These are phyloP conservation scores for Candida broadrunensis DNA, from an alignment of 805 yeast genomes.

Conservation along the genomic window DNA sequence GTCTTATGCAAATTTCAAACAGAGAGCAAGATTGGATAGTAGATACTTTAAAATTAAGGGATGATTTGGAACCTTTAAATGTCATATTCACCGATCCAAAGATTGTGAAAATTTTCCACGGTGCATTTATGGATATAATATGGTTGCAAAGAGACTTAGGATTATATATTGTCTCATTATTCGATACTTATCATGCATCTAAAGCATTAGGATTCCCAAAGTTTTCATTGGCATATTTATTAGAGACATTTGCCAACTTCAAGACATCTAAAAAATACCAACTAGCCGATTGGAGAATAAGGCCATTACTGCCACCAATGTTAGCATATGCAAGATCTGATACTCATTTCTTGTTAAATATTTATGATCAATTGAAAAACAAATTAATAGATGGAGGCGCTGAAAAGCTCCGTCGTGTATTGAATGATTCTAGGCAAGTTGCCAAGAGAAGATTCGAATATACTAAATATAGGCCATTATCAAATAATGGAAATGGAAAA, in stretches of 20 bases:
- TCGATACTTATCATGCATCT: slow-evolving; percentile 93
- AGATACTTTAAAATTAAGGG: slow-evolving; percentile 79
- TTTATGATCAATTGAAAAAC: slow-evolving; percentile 72
- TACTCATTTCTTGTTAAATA: slow-evolving; percentile 84
- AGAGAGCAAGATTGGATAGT: slow-evolving; percentile 80
- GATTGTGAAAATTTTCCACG: slow-evolving; percentile 87
- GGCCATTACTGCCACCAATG: slow-evolving; percentile 81
- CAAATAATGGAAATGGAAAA: slow-evolving; percentile 12
- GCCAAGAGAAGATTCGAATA: slow-evolving; percentile 82
- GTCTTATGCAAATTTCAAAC: slow-evolving; percentile 88
- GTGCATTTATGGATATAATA: slow-evolving; percentile 93
- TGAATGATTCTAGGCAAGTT: slow-evolving; percentile 73
- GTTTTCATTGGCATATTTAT: slow-evolving; percentile 77
- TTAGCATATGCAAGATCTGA: slow-evolving; percentile 87
- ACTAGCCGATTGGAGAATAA: slow-evolving; percentile 91
- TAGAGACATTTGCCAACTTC: slow-evolving; percentile 78
- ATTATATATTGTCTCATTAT: slow-evolving; percentile 78
- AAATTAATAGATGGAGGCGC: slow-evolving; percentile 42
- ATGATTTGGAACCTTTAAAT: slow-evolving; percentile 66
- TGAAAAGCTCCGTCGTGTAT: slow-evolving; percentile 53
- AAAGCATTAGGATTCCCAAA: slow-evolving; percentile 74
- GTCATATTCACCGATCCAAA: slow-evolving; percentile 75
- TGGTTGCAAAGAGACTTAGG: slow-evolving; percentile 98
- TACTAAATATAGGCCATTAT: slow-evolving; percentile 56
- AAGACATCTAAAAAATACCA: slow-evolving; percentile 93